A percentile compares a stretch with the other conserved stretches of the same genome.
Conservation (phyloP, 495 filamentous ascomycete genomes). For the Penicillium cosmopolitanum region DNA sequence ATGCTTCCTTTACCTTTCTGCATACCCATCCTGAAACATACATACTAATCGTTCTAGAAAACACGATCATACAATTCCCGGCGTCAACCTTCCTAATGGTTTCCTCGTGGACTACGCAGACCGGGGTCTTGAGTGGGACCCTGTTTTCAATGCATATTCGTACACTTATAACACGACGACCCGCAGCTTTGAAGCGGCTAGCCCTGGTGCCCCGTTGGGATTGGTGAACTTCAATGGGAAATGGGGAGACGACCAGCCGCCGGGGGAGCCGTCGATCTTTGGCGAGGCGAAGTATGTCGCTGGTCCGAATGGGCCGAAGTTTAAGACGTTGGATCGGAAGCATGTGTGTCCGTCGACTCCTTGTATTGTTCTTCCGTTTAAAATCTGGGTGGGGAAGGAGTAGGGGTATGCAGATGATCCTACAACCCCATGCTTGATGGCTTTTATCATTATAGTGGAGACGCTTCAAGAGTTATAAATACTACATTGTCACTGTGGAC, state of each 20-base stretch:
- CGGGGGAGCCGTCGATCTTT: constrained; percentile 53
- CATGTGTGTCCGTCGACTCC: constrained; percentile 48
- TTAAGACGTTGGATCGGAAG: constrained; percentile 52
- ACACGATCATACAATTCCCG: constrained; percentile 66
- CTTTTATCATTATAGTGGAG: not conserved
- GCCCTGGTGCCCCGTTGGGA: constrained; percentile 42
- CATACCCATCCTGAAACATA: not conserved
- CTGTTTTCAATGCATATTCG: constrained; percentile 50
- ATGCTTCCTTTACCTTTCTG: not conserved
- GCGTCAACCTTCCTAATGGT: constrained; percentile 64
- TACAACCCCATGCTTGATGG: not conserved
- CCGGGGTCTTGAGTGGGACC: constrained; percentile 58
- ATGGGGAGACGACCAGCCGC: constrained; percentile 64
- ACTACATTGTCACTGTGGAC: no score
- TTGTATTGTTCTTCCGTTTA: constrained; percentile 40
- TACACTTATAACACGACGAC: constrained; percentile 50
- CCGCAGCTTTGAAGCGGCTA: constrained; percentile 46
- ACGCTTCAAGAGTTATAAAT: no score
- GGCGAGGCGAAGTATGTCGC: constrained; percentile 50
- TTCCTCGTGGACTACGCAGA: constrained; percentile 65
- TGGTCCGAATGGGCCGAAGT: constrained; percentile 60
- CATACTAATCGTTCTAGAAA: constrained; percentile 26
- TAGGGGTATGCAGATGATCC: not conserved
- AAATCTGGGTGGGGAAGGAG: constrained; percentile 23
- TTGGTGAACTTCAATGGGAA: constrained; percentile 58